Percentiles rank a stretch among this genome's conserved stretches.
Evolutionary conservation across 805 yeast species (phyloP).

Genomic region (Pichia exigua): DNA sequence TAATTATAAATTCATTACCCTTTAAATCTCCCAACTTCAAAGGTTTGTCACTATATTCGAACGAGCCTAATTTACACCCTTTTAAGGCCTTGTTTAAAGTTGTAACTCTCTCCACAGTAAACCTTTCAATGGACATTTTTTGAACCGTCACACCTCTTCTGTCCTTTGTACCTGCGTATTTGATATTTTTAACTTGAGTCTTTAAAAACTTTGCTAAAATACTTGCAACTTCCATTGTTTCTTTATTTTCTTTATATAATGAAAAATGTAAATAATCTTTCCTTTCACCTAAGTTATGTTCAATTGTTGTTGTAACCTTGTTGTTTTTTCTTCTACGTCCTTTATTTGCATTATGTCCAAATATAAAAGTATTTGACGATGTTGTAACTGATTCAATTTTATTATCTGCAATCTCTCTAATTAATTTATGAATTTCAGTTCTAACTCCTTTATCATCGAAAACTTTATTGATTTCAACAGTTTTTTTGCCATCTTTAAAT

Average conservation of each 20-base stretch:
- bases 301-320: conserved; percentile 39
- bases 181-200: conserved; percentile 59
- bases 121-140: conserved; percentile 57
- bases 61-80: conserved; percentile 77
- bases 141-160: conserved; percentile 95
- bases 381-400: conserved; percentile 77
- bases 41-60: conserved; percentile 52
- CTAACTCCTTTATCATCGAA: conserved; percentile 68
- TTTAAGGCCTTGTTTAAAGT: conserved; percentile 67
- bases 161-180: conserved; percentile 95
- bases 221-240: conserved; percentile 91
- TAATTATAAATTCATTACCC: conserved; percentile 86
- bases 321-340: conserved; percentile 26
- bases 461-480: conserved; percentile 45
- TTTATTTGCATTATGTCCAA: conserved; percentile 46
- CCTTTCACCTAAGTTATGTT: conserved; percentile 67
- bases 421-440: conserved; percentile 67
- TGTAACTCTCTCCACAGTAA: conserved; percentile 66
- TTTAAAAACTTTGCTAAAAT: conserved; percentile 65
- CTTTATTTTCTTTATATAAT: conserved; percentile 89
- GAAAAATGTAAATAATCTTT: conserved; percentile 67
- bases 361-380: conserved; percentile 52
- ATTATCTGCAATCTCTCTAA: conserved; percentile 66
- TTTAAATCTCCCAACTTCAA: conserved; percentile 72
- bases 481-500: conserved; percentile 34